Percentiles rank a stretch among this genome's conserved stretches.
phyloP scores from a whole-genome alignment of 1,284 basidiomycete genomes.

The Mycosarcoma mackinlayi region DNA sequence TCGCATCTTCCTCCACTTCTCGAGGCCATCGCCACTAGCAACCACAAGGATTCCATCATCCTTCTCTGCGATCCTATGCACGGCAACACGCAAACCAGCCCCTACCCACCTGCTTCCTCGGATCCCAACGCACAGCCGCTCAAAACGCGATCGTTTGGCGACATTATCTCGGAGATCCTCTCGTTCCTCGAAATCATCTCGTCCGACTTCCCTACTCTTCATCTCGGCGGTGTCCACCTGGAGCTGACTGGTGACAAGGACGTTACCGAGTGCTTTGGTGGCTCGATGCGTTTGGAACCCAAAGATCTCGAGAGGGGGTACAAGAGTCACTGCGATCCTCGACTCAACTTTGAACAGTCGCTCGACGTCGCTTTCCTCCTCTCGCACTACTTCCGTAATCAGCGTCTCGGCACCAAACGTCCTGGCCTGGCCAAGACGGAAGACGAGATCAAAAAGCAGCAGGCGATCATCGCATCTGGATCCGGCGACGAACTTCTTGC shows the following conservation, averaged over 20 bases:
- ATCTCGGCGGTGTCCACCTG: slow-evolving; percentile 91
- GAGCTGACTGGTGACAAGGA: slow-evolving; percentile 96
- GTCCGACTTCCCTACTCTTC: slow-evolving; percentile 71
- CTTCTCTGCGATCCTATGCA: slow-evolving; percentile 99
- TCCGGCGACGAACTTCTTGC: slow-evolving; percentile 48
- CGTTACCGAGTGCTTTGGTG: slow-evolving; percentile 77
- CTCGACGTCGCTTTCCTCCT: slow-evolving; percentile 68
- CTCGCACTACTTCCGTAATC: slow-evolving; percentile 58
- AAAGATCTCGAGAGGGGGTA: slow-evolving; percentile 72
- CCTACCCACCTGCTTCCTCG: slow-evolving; percentile 50
- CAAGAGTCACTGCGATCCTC: slow-evolving; percentile 66
- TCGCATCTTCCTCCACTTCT: slow-evolving; percentile 83
- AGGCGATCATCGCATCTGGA: slow-evolving; percentile 43
- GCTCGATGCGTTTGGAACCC: slow-evolving; percentile 73
- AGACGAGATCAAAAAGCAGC: slow-evolving; percentile 43
- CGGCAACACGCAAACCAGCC: slow-evolving; percentile 74
- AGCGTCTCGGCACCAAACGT: slow-evolving; percentile 41
- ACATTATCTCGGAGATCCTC: slow-evolving; percentile 88
- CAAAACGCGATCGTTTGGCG: slow-evolving; percentile 84
- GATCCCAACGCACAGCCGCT: slow-evolving; percentile 54
- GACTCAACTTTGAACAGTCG: slow-evolving; percentile 73
- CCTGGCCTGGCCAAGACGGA: slow-evolving; percentile 15
- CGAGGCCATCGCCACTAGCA: slow-evolving; percentile 80
- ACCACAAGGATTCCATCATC: slow-evolving; percentile 79
- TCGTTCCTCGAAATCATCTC: slow-evolving; percentile 78